phyloP scores from a whole-genome alignment of 495 filamentous ascomycete genomes.

The Collariella sp. region DNA sequence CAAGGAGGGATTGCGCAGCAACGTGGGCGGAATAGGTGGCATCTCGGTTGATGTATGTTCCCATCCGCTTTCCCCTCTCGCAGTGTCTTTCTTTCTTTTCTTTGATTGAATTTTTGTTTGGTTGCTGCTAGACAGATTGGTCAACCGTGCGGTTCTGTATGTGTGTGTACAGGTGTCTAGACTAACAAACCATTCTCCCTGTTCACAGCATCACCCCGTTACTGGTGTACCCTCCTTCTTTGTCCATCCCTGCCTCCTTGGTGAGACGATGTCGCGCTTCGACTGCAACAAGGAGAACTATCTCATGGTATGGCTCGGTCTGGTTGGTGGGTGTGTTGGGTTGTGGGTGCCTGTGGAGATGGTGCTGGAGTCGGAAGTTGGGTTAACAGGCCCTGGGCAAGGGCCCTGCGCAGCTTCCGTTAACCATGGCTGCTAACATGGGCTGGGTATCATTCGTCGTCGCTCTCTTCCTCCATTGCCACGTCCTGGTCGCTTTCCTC shows the following conservation, averaged over 20 bases:
- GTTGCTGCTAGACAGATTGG: constrained; percentile 21
- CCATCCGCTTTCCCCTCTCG: not conserved
- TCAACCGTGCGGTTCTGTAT: constrained; percentile 40
- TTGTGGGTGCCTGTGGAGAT: constrained; percentile 58
- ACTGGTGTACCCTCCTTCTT: constrained; percentile 68
- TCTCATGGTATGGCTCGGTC: constrained; percentile 70
- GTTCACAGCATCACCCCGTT: constrained; percentile 73
- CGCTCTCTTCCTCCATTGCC: constrained; percentile 53
- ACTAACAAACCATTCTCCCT: constrained; percentile 36
- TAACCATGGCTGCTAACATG: not conserved
- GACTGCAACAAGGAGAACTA: constrained; percentile 54
- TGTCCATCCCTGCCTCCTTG: constrained; percentile 80
- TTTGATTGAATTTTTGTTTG: constrained; percentile 21
- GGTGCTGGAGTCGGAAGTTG: constrained; percentile 26
- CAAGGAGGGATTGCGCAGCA: constrained; percentile 45
- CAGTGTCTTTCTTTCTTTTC: constrained; percentile 1
- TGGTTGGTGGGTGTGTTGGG: constrained; percentile 65
- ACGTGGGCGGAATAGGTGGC: constrained; percentile 60
- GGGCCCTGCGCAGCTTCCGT: not conserved
- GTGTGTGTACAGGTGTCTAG: constrained; percentile 22
- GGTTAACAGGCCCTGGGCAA: not conserved
- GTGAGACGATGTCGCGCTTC: constrained; percentile 58
- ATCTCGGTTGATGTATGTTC: constrained; percentile 66
- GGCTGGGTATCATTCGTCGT: constrained; percentile 40
- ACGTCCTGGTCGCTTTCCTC: constrained; percentile 53